A percentile compares a stretch with the other conserved stretches of the same genome.
These are phyloP conservation scores for Diplodia mutila DNA, from an alignment of 2,329 filamentous ascomycete species.

Conservation along the genomic window DNA sequence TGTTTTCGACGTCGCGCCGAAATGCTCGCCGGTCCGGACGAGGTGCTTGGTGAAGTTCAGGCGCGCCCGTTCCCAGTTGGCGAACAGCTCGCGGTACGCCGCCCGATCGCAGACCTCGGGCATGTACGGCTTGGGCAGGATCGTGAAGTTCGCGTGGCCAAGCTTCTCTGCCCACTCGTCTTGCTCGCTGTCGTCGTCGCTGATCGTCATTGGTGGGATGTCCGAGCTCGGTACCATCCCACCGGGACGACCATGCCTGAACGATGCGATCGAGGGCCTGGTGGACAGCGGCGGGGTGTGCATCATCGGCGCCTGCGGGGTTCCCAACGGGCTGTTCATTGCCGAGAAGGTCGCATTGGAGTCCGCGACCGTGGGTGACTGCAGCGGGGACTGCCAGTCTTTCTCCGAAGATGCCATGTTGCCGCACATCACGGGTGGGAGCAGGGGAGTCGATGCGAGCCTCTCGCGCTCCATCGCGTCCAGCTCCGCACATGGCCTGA, in stretches of 20 bases:
- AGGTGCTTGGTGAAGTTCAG: conserved; percentile 89
- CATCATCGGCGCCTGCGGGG: conserved; percentile 51
- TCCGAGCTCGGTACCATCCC: conserved; percentile 55
- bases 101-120: conserved; percentile 65
- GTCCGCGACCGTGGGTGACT: conserved; percentile 80
- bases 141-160: conserved; percentile 92
- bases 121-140: conserved; percentile 78
- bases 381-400: conserved; percentile 75
- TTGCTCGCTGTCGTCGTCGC: conserved; percentile 66
- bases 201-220: conserved; percentile 66
- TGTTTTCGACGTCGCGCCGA: conserved; percentile 85
- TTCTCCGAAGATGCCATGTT: conserved; percentile 56
- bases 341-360: conserved; percentile 49
- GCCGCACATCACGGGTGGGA: conserved; percentile 77
- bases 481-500: conserved; percentile 53
- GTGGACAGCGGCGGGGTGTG: conserved; percentile 76
- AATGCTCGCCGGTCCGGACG: conserved; percentile 85
- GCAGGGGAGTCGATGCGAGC: conserved; percentile 78
- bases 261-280: conserved; percentile 76
- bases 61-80: conserved; percentile 81
- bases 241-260: conserved; percentile 55
- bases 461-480: conserved; percentile 57
- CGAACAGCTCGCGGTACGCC: conserved; percentile 66
- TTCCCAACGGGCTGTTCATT: conserved; percentile 53
- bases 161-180: conserved; percentile 85